A percentile compares a stretch with the other conserved stretches of the same genome.
phyloP scores from a whole-genome alignment of 768 basidiomycete genomes.

The Xerocomellus dryophilus region DNA sequence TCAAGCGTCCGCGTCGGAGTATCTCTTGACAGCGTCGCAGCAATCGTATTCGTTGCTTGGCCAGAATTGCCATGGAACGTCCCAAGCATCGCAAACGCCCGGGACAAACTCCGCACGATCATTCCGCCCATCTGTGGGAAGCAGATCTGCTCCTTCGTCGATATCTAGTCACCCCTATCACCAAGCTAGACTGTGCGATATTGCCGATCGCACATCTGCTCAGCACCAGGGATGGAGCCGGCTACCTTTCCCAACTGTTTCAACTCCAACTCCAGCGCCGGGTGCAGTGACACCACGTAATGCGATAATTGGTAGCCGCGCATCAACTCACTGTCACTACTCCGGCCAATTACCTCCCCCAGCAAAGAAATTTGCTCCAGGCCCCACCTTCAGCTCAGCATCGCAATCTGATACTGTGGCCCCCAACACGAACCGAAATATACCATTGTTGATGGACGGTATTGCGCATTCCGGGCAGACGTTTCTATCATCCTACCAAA shows the following conservation, averaged over 20 bases:
- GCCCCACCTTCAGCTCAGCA: background rate
- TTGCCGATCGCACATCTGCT: conserved; percentile 11
- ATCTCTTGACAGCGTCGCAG: background rate
- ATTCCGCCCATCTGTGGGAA: conserved; percentile 3
- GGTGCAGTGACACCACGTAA: background rate
- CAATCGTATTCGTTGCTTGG: conserved; percentile 4
- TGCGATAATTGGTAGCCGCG: background rate
- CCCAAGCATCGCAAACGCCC: background rate
- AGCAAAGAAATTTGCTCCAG: background rate
- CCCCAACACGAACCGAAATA: background rate
- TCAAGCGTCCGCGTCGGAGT: background rate
- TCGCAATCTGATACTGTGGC: background rate
- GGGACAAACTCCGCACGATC: conserved; percentile 5
- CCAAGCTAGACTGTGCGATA: conserved; percentile 11
- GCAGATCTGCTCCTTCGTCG: background rate
- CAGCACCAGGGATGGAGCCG: conserved; percentile 6
- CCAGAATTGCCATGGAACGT: background rate
- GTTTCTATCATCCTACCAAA: background rate
- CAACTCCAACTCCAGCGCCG: background rate
- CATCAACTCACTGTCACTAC: background rate
- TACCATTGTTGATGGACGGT: background rate
- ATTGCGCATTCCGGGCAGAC: background rate
- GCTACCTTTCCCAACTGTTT: background rate
- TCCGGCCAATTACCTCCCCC: background rate
- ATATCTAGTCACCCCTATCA: conserved; percentile 15